Evolutionary conservation across 129 eudicot genomes (phyloP).

Genomic region (Lactuca saligna): DNA sequence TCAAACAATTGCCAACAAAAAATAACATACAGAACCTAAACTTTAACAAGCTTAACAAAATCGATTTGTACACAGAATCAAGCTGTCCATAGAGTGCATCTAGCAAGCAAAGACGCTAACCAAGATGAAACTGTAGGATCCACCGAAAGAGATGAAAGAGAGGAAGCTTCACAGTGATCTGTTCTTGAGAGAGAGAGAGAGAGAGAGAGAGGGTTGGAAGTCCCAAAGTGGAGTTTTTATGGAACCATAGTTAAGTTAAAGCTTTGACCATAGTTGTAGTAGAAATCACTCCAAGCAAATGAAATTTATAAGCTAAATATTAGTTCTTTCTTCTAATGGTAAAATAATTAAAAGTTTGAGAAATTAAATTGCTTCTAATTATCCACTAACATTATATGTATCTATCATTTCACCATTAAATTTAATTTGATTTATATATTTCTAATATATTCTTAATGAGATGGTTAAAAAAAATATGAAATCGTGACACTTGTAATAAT

Average conservation of each 20-base stretch:
- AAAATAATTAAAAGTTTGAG: no score
- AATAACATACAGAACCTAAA: not conserved
- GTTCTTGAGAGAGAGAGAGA: constrained; percentile 13
- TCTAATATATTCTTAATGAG: no score
- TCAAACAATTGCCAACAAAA: constrained; percentile 2
- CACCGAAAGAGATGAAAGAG: constrained; percentile 17
- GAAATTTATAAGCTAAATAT: not conserved
- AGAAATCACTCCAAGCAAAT: not conserved
- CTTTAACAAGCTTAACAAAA: not conserved
- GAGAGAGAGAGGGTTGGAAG: constrained; percentile 8
- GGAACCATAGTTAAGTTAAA: constrained; percentile 25
- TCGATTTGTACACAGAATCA: constrained; percentile 8
- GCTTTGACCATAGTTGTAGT: constrained; percentile 10
- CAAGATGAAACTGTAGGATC: constrained; percentile 21
- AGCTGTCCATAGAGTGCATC: not conserved
- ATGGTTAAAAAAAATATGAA: no score
- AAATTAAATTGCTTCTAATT: no score
- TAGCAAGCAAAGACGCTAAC: constrained; percentile 21
- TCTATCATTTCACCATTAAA: no score
- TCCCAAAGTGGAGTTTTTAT: not conserved
- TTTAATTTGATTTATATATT: no score
- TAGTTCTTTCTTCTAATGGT: no score
- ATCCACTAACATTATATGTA: no score
- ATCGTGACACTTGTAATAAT: no score
- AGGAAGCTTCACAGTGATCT: constrained; percentile 33